These are phyloP conservation scores for Chlamydomonas reinhardtii DNA, from an alignment of 163 green algal species.

Conservation along the genomic window DNA sequence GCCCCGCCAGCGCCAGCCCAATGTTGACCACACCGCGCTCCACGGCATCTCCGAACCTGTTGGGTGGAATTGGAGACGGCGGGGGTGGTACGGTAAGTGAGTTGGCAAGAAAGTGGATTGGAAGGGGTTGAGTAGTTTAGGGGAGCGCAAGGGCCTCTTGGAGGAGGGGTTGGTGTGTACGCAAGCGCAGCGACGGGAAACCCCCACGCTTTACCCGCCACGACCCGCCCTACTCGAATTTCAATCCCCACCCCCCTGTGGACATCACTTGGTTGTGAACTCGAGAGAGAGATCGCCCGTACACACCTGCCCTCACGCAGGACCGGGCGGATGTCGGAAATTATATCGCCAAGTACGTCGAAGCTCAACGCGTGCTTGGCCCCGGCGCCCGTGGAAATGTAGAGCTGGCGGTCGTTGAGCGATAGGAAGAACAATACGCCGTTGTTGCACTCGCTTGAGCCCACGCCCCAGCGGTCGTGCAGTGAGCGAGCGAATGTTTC, in stretches of 20 bases:
- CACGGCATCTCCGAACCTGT: slow-evolving; percentile 69
- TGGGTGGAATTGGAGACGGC: background rate
- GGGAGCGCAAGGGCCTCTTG: no score
- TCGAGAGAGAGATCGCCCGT: no score
- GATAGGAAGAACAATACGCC: slow-evolving; percentile 77
- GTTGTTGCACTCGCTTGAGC: slow-evolving; percentile 70
- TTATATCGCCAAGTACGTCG: slow-evolving; percentile 22
- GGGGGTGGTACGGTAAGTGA: no score
- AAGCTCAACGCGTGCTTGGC: background rate
- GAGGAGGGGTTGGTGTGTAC: no score
- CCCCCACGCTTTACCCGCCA: no score
- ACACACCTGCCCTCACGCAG: background rate
- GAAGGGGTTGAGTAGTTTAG: no score
- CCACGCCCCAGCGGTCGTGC: slow-evolving; percentile 77
- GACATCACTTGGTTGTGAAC: no score
- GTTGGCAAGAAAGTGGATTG: no score
- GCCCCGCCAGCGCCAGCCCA: slow-evolving; percentile 69
- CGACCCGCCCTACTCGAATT: no score
- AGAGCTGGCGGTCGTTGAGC: slow-evolving; percentile 72
- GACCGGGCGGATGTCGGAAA: slow-evolving; percentile 2
- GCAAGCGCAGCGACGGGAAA: no score
- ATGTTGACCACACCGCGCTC: slow-evolving; percentile 71
- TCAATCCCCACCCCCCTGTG: no score
- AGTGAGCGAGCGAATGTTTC: slow-evolving; percentile 69
- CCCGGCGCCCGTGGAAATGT: slow-evolving; percentile 32